These are phyloP conservation scores for Pulveroboletus sp. DNA, from an alignment of 768 basidiomycete genomes.

Conservation along the genomic window DNA sequence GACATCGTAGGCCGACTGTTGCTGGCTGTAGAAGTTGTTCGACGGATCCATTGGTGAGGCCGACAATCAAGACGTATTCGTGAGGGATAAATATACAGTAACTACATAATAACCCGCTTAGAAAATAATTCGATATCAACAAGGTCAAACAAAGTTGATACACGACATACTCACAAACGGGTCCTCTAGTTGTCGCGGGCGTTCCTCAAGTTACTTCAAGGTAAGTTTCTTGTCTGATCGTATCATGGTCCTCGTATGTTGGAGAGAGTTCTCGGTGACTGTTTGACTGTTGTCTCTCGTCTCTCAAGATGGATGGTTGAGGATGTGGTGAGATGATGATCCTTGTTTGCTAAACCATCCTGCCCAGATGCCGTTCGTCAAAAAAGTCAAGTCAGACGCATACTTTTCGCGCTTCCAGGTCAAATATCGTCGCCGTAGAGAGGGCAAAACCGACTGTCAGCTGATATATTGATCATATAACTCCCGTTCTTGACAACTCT, in stretches of 20 bases:
- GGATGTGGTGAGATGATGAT: constrained; percentile 26
- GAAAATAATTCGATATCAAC: constrained; percentile 23
- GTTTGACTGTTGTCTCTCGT: background rate
- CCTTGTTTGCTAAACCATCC: constrained; percentile 17
- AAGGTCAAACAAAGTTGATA: constrained; percentile 25
- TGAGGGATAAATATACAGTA: background rate
- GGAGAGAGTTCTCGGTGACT: background rate
- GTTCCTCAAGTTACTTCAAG: constrained; percentile 37
- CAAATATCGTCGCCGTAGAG: constrained; percentile 95
- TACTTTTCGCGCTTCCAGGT: constrained; percentile 99
- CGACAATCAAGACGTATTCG: background rate
- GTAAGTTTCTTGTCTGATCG: constrained; percentile 27
- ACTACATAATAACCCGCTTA: constrained; percentile 13
- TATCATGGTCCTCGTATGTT: background rate
- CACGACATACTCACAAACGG: constrained; percentile 7
- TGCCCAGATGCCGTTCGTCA: constrained; percentile 90
- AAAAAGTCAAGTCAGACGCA: constrained; percentile 92
- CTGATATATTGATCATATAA: constrained; percentile 7
- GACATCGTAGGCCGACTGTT: constrained; percentile 56
- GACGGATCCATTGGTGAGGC: constrained; percentile 27
- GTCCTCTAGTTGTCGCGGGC: constrained; percentile 27
- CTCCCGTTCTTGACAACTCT: constrained; percentile 7
- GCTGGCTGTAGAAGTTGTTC: constrained; percentile 49
- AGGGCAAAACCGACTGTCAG: constrained; percentile 98
- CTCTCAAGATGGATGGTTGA: constrained; percentile 31